Percentiles rank a stretch among this genome's conserved stretches.
phyloP scores from a whole-genome alignment of 805 yeast genomes.

The Saccharomycopsis oosterbeekiorum region DNA sequence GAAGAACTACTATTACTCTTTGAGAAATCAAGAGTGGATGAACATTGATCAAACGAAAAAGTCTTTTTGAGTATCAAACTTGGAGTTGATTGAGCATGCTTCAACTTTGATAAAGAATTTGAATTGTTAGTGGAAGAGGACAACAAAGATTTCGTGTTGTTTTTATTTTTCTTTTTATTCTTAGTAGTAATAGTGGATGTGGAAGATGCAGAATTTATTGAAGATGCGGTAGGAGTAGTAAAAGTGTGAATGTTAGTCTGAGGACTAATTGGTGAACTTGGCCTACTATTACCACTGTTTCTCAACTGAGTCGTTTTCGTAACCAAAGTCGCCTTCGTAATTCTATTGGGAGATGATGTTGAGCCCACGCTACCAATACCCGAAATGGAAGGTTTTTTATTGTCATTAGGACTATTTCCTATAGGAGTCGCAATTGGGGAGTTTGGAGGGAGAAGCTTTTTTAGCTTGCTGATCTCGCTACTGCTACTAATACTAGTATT shows the following conservation, averaged over 20 bases:
- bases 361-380: background rate
- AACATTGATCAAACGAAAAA: conserved; percentile 18
- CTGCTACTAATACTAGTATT: conserved; percentile 5
- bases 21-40: conserved; percentile 16
- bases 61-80: conserved; percentile 10
- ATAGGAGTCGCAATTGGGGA: conserved; percentile 5
- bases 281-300: conserved; percentile 7
- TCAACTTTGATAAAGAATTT: background rate
- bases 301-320: background rate
- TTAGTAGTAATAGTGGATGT: background rate
- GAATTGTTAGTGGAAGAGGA: background rate
- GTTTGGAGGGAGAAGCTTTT: conserved; percentile 15
- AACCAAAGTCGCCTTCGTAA: conserved; percentile 8
- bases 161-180: background rate
- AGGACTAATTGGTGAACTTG: conserved; percentile 11
- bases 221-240: background rate
- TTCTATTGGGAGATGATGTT: conserved; percentile 14
- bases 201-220: background rate
- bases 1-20: conserved; percentile 2
- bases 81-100: background rate
- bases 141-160: background rate
- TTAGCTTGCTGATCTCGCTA: conserved; percentile 11
- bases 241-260: background rate
- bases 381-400: background rate
- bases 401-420: background rate